Evolutionary conservation across 345 rosid genomes (phyloP).

Genomic region (Hypericum androsaemum): DNA sequence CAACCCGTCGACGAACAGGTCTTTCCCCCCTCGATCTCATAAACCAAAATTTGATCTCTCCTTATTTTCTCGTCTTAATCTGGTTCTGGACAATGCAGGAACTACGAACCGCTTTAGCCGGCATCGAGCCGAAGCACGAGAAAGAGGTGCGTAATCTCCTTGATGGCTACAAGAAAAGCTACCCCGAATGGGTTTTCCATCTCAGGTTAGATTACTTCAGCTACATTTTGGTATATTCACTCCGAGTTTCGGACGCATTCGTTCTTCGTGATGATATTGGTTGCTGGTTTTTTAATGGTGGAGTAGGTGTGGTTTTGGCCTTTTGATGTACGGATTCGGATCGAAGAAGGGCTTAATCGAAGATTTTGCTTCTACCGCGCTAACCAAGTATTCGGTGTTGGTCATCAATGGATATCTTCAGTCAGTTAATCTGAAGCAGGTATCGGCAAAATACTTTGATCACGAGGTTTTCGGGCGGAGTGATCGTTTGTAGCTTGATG

Average conservation of each 20-base stretch:
- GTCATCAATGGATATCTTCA: conserved; percentile 89
- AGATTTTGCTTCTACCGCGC: conserved; percentile 75
- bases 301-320: conserved; percentile 80
- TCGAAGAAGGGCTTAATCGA: conserved; percentile 69
- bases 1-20: conserved; percentile 78
- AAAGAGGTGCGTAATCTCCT: conserved; percentile 45
- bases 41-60: not conserved
- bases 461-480: too few relatives aligned
- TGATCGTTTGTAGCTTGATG: too few relatives aligned
- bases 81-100: conserved; percentile 29
- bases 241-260: too few relatives aligned
- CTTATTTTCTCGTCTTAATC: not conserved
- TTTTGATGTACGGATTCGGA: conserved; percentile 89
- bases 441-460: too few relatives aligned
- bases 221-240: too few relatives aligned
- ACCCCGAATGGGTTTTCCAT: conserved; percentile 63
- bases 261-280: not conserved
- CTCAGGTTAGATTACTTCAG: conserved; percentile 33
- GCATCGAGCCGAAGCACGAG: conserved; percentile 51
- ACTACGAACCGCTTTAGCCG: conserved; percentile 47
- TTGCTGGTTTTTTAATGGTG: conserved; percentile 3
- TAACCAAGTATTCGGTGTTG: conserved; percentile 57
- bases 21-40: not conserved
- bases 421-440: conserved; percentile 79
- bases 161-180: conserved; percentile 49